A percentile compares a stretch with the other conserved stretches of the same genome.
phyloP scores from a whole-genome alignment of 768 basidiomycete genomes.

The Leccinum obscurum region DNA sequence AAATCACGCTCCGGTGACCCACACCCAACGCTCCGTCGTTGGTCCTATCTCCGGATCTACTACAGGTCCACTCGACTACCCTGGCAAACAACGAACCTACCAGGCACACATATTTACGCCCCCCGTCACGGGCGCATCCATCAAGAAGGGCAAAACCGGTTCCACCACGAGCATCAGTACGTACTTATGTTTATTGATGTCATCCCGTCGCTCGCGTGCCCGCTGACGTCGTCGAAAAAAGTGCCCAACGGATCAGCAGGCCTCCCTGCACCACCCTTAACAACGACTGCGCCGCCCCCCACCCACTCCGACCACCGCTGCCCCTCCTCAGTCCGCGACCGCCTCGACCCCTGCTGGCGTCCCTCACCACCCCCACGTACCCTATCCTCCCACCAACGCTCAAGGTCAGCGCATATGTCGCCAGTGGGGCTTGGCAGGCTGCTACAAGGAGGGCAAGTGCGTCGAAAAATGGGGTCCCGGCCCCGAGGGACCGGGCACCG shows the following conservation, averaged over 20 bases:
- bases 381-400: constrained; percentile 43
- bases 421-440: constrained; percentile 69
- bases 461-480: constrained; percentile 90
- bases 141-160: constrained; percentile 58
- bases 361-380: constrained; percentile 11
- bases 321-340: constrained; percentile 13
- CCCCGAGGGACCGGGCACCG: constrained; percentile 79
- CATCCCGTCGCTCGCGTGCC: constrained; percentile 7
- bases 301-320: constrained; percentile 14
- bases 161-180: constrained; percentile 22
- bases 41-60: constrained; percentile 20
- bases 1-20: constrained; percentile 16
- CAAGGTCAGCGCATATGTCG: constrained; percentile 75
- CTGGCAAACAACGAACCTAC: constrained; percentile 44
- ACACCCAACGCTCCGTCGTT: constrained; percentile 24
- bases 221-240: constrained; percentile 12
- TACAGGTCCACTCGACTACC: constrained; percentile 26
- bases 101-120: constrained; percentile 75
- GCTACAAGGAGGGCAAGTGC: constrained; percentile 84
- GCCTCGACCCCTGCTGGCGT: background rate
- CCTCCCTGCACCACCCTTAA: constrained; percentile 20
- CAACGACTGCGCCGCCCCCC: constrained; percentile 14
- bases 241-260: constrained; percentile 23
- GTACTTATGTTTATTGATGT: constrained; percentile 3
- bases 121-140: constrained; percentile 69